Base-by-base conservation (phyloP, 768 basidiomycete genomes). In the Dendrothele bispora region DNA sequence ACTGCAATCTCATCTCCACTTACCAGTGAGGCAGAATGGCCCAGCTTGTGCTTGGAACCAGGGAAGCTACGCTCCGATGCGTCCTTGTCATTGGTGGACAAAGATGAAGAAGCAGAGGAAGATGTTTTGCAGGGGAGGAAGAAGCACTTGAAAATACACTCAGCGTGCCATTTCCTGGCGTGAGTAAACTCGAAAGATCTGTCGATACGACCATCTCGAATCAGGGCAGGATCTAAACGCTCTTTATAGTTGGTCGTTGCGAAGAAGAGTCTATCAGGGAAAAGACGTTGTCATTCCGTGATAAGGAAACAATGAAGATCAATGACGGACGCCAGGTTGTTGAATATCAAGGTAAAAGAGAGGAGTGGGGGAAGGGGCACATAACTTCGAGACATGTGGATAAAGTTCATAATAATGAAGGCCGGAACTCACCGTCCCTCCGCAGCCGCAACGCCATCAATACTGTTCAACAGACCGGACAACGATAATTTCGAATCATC, bases 201-300 rank as follows among this genome's bases (percentile, higher is more conserved):
- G 57, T 92, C 91, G 88, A 91, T 91, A 38, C 89, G 87, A 48
- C 93, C 92, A 24, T 91, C 88, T 17, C 91, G 80, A 62, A 83
- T 88, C 25, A 95, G 77, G 3, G 91, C 91, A 41, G 86, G 91
- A 66, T 95, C 93, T 27, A 95, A 78, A 38, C 90, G 85, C 61
- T 95, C 91, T 56, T 92, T 90, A 62, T 95, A 92, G 68, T 95
- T 95, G 10, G 90, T 92, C 5, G 90, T 92, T 44, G 91, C 91
- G 64, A 95, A 93, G 7, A 95, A 73, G 49, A 95, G 76, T 29
- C 89, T 84, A 57, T 46, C 40, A 51, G 52, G 56, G 49, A 40
- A 46, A 53, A 51, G 25, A 44, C 36, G 42, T 21, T 43, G 38
- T 51, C 11, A 49, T n/a, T n/a, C n/a, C n/a, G n/a, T n/a, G n/a